Evolutionary conservation across 2,329 filamentous ascomycete genomes (phyloP).

Genomic region (Cordyceps javanica): DNA sequence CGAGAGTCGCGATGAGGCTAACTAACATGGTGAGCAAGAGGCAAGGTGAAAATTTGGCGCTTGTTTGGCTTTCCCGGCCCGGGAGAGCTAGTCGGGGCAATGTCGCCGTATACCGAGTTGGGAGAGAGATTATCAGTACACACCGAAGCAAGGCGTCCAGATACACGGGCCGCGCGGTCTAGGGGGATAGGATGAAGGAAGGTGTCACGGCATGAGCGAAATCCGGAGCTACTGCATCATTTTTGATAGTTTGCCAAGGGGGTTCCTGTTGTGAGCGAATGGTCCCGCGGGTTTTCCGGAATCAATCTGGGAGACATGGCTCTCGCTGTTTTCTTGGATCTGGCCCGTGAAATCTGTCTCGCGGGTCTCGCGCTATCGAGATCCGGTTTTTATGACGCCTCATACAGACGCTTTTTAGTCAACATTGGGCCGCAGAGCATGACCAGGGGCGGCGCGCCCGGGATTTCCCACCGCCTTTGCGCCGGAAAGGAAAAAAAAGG

Average conservation of each 20-base stretch:
- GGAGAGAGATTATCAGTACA: neutral
- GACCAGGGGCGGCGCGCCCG: too few relatives aligned
- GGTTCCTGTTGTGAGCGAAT: too few relatives aligned
- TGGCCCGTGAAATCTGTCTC: neutral
- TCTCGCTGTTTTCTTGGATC: neutral
- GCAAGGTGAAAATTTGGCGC: too few relatives aligned
- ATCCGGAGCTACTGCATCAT: neutral
- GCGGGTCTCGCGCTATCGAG: conserved; percentile 5
- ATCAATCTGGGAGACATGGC: neutral
- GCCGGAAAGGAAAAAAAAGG: too few relatives aligned
- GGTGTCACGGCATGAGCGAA: conserved; percentile 4
- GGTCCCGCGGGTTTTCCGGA: too few relatives aligned
- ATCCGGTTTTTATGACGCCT: conserved; percentile 6
- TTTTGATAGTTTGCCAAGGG: neutral
- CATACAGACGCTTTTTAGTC: neutral
- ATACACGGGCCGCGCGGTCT: too few relatives aligned
- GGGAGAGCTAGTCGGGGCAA: neutral
- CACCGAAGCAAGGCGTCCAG: neutral
- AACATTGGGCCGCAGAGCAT: neutral
- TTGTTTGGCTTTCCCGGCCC: neutral
- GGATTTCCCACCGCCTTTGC: too few relatives aligned
- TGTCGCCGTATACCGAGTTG: neutral
- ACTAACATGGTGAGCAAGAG: neutral
- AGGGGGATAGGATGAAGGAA: too few relatives aligned
- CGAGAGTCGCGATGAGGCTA: too few relatives aligned